Evolutionary conservation across 176 grass and related monocot species (phyloP), one percentile per base, ranked within the genome.

Genomic region (Dendrocalamus sinicus): DNA sequence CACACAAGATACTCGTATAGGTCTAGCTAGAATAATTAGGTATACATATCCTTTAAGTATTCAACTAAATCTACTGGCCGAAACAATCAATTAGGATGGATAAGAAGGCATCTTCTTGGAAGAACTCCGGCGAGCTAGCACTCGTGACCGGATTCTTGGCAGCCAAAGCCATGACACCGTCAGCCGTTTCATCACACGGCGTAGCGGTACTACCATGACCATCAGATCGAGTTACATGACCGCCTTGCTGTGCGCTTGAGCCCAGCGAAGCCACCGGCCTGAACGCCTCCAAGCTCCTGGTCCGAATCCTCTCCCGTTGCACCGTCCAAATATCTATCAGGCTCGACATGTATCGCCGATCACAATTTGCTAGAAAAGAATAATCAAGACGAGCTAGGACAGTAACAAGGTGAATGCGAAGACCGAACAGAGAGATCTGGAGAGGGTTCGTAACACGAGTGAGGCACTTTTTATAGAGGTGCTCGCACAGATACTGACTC

Each of bases 51-150:
- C 37, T 39, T 24, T 78, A 4, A 77, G 22, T 22, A 41, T 44
- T n/a, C 17, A 61, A 43, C 23, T 12, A 43, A 35, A 71, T 45
- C 83, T 90, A 92, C 83, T 84, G 69, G 7, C 89, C 82, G 45
- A 97, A 97, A 24, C 88, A 94, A 84, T 97, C 95, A 8, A 93
- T 82, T 15, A 91, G 81, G 67, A 97, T 73, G 52, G 86, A 88
- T 75, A 91, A 53, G 57, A 97, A 81, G 0, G 78, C 46, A n/a
- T 88, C 79, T 37, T 90, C 95, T 13, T 40, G 73, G 67, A 91
- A 69, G 22, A 77, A 15, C 53, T 1, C 57, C 65, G 68, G 39
- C n/a, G 80, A n/a, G 19, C 71, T 28, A 66, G 64, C 65, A 51
- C 4, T 39, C 7, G 46, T 72, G 58, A 19, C 66, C 76, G 70